Conservation (phyloP, 1,284 basidiomycete genomes). For the Coriolopsis trogii region DNA sequence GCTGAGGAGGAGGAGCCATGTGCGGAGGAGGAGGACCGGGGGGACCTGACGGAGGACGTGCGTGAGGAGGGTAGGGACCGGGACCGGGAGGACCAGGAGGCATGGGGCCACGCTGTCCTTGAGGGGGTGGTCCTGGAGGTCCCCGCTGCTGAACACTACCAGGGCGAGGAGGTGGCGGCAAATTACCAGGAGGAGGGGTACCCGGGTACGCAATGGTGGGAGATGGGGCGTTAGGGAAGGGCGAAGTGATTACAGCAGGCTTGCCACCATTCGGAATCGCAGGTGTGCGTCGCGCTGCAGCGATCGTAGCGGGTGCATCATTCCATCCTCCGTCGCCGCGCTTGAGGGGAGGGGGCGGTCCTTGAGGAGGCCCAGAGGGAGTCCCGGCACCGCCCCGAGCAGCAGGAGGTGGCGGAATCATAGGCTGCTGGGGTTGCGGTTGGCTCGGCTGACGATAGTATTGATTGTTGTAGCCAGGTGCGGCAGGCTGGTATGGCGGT, state of each 20-base stretch:
- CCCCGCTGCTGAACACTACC: conserved; percentile 56
- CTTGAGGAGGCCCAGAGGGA: conserved; percentile 30
- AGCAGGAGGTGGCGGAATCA: conserved; percentile 26
- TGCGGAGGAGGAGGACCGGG: conserved; percentile 34
- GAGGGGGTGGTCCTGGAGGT: conserved; percentile 45
- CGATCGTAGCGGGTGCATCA: conserved; percentile 70
- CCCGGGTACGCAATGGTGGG: conserved; percentile 51
- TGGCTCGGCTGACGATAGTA: conserved; percentile 30
- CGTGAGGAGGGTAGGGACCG: conserved; percentile 39
- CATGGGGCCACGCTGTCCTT: conserved; percentile 37
- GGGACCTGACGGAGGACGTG: conserved; percentile 43
- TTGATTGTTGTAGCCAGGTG: conserved; percentile 30
- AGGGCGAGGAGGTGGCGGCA: conserved; percentile 67
- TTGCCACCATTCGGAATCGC: conserved; percentile 53
- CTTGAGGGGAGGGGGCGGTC: conserved; percentile 46
- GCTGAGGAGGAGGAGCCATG: conserved; percentile 42
- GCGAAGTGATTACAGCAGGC: conserved; percentile 78
- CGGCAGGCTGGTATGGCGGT: conserved; percentile 10
- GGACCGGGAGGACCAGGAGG: conserved; percentile 30
- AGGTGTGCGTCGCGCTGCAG: conserved; percentile 55
- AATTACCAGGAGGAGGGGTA: conserved; percentile 39
- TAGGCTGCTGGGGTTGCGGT: conserved; percentile 27
- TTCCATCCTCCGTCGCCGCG: conserved; percentile 90
- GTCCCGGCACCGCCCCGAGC: conserved; percentile 25
- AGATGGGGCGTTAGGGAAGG: conserved; percentile 79